These are phyloP conservation scores for Symbiodinium natans DNA, from an alignment of 73 alveolate genomes.

Conservation along the genomic window DNA sequence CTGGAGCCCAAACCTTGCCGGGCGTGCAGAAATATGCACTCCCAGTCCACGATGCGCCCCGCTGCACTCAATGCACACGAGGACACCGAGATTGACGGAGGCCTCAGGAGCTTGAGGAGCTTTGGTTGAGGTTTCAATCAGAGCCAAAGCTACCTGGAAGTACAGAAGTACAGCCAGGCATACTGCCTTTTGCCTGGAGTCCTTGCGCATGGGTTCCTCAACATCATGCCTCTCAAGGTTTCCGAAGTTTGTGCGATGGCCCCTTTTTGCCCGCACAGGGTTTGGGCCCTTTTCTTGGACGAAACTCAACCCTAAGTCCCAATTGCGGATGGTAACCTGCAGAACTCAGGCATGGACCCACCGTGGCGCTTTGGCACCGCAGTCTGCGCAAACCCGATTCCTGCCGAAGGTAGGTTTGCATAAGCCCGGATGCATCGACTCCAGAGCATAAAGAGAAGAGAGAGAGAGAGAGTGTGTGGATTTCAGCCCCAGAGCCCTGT, in stretches of 20 bases:
- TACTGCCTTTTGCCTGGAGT: no score
- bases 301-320: not conserved
- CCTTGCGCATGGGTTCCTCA: no score
- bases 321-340: not conserved
- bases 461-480: not conserved
- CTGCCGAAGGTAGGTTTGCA: not conserved
- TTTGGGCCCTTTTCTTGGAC: not conserved
- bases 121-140: no score
- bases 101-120: not conserved
- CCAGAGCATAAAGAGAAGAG: not conserved
- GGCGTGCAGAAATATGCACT: conserved; percentile 95
- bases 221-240: no score
- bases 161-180: no score
- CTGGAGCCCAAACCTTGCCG: not conserved
- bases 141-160: no score
- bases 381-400: conserved; percentile 93
- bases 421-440: no score
- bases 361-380: conserved; percentile 94
- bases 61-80: conserved; percentile 97
- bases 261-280: not conserved
- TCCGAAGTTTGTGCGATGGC: no score
- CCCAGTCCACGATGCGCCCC: conserved; percentile 97
- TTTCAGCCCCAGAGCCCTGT: no score
- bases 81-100: conserved; percentile 96
- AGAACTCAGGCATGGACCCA: conserved; percentile 59